Evolutionary conservation across 768 basidiomycete genomes (phyloP), one percentile per base, ranked within the genome.

Genomic region (Cystofilobasidium ferigula): DNA sequence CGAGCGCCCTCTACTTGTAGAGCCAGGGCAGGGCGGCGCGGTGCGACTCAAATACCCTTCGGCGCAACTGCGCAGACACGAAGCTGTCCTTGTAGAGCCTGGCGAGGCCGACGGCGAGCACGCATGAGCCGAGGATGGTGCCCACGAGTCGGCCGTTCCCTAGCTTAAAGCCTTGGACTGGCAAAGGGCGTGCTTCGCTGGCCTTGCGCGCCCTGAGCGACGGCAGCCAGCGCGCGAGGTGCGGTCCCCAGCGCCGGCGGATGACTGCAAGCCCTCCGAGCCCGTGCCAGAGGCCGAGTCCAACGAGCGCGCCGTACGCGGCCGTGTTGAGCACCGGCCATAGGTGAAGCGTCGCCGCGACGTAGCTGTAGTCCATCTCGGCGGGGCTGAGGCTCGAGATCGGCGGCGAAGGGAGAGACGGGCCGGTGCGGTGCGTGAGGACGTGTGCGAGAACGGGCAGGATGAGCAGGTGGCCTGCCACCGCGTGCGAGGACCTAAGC

Each of bases 341-440:
- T 2, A 6, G 24, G 12, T 18, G 20, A 20, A 56, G 35, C 34
- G 62, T 35, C 5, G 36, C 24, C 12, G 48, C 62, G 38, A 63
- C 62, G 53, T 38, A 63, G 35, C 36, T 40, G 53, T 54, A 53
- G 62, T 63, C 62, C 7, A 63, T 35, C 53, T 63, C 62, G 0
- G 62, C 48, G 14, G 62, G 62, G 10, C 22, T 24, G 53, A 63
- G 62, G 28, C 35, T 34, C n/a, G 22, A 36, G 51, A 63, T 54
- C 16, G 62, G 48, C 18, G 62, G 53, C 12, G 36, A 28, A 5
- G 62, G 28, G 0, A 53, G 56, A 9, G 48, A 9, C 9, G 62
- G 62, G 24, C 51, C 35, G 26, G 43, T 24, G 3, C 62, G 62
- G 38, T 63, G 62, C 16, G 53, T 40, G 62, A 63, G 62, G 36